These are phyloP conservation scores for Cyclotella choctawhatcheeana DNA, from an alignment of 108 stramenopile species.

Conservation along the genomic window DNA sequence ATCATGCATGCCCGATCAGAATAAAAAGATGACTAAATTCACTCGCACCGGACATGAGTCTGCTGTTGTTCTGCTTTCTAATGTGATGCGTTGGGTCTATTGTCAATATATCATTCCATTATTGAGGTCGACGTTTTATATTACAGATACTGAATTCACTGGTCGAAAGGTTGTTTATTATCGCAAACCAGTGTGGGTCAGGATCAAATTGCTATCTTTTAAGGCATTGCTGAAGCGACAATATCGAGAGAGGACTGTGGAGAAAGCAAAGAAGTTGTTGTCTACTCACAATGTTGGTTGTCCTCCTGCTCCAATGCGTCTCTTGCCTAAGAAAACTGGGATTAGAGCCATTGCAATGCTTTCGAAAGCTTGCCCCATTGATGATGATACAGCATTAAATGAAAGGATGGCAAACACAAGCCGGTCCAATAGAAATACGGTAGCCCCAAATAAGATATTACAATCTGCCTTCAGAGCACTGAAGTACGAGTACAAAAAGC, in stretches of 20 bases:
- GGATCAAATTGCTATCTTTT: constrained; percentile 68
- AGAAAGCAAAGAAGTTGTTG: constrained; percentile 39
- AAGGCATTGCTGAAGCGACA: constrained; percentile 53
- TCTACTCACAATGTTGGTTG: constrained; percentile 62
- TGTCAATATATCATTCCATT: constrained; percentile 72
- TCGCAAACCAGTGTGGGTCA: constrained; percentile 84
- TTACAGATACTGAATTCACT: constrained; percentile 85
- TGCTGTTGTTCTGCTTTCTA: constrained; percentile 42
- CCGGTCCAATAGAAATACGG: too few species aligned
- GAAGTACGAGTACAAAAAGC: constrained; percentile 59
- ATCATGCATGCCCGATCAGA: background rate
- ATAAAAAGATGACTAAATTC: constrained; percentile 22
- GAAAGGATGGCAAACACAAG: background rate
- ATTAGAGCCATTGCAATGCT: constrained; percentile 82
- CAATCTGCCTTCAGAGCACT: constrained; percentile 69
- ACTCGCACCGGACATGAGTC: constrained; percentile 63
- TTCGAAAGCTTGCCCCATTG: constrained; percentile 41
- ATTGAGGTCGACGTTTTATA: constrained; percentile 75
- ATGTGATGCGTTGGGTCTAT: constrained; percentile 76
- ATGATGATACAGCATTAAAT: background rate
- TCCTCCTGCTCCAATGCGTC: constrained; percentile 63
- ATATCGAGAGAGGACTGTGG: constrained; percentile 48
- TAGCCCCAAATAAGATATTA: constrained; percentile 65
- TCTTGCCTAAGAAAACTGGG: constrained; percentile 81
- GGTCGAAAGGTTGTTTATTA: constrained; percentile 71